A percentile compares a stretch with the other conserved stretches of the same genome.
Conservation (phyloP, 169 alveolate genomes). For the Babesia microti region DNA sequence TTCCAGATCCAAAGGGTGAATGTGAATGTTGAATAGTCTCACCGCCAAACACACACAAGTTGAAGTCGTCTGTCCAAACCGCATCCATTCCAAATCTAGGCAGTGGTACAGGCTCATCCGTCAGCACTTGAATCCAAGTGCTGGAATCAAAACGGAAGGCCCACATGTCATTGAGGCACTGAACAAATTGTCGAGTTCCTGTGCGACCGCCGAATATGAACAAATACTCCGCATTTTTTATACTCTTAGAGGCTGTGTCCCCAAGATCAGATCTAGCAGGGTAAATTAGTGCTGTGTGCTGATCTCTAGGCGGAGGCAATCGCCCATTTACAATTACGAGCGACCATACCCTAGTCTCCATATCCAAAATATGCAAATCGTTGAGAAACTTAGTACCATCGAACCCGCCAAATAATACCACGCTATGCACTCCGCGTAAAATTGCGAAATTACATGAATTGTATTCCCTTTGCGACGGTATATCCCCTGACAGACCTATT, state of each 20-base stretch:
- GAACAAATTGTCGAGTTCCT: constrained; percentile 32
- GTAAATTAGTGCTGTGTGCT: constrained; percentile 69
- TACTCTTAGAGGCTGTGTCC: constrained; percentile 42
- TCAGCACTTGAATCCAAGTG: constrained; percentile 69
- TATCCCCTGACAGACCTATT: constrained; percentile 62
- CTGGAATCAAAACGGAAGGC: constrained; percentile 56
- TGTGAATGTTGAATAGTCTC: constrained; percentile 60
- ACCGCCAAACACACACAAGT: constrained; percentile 74
- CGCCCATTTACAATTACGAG: constrained; percentile 45
- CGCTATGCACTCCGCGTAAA: constrained; percentile 49
- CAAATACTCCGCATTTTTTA: constrained; percentile 55
- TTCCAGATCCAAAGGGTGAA: constrained; percentile 21
- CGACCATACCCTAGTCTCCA: constrained; percentile 65
- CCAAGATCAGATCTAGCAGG: constrained; percentile 70
- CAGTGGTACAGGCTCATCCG: constrained; percentile 59
- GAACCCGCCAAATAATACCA: constrained; percentile 72
- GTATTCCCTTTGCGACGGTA: constrained; percentile 70
- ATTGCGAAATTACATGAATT: constrained; percentile 68
- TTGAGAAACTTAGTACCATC: constrained; percentile 61
- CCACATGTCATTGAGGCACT: constrained; percentile 76
- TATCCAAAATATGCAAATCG: constrained; percentile 65
- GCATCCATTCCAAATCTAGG: constrained; percentile 76
- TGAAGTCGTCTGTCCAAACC: constrained; percentile 74
- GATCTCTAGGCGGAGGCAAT: constrained; percentile 71
- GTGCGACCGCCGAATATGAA: constrained; percentile 71